Conservation (phyloP, 1,284 basidiomycete species). For the Leccinum ponderosum region DNA sequence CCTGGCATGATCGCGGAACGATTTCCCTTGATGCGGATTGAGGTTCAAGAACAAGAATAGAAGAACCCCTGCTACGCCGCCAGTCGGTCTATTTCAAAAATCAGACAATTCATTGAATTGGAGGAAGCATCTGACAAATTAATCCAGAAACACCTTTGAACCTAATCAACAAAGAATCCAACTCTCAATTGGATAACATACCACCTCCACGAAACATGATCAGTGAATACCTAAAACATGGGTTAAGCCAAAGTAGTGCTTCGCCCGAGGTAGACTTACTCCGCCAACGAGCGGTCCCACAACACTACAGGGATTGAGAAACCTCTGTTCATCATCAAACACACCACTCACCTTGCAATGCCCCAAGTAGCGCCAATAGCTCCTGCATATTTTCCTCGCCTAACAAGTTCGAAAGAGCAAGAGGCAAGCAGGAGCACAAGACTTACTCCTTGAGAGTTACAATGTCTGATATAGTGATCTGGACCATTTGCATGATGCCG, state of each 20-base stretch:
- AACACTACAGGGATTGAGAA: slow-evolving; percentile 30
- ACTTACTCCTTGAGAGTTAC: slow-evolving; percentile 35
- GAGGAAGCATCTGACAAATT: slow-evolving; percentile 31
- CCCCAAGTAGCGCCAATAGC: slow-evolving; percentile 48
- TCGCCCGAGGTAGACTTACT: slow-evolving; percentile 15
- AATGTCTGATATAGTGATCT: slow-evolving; percentile 43
- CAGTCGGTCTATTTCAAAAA: slow-evolving; percentile 36
- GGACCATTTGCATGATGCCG: slow-evolving; percentile 38
- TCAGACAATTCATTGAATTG: background rate
- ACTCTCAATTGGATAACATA: slow-evolving; percentile 11
- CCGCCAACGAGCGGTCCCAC: slow-evolving; percentile 45
- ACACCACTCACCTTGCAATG: slow-evolving; percentile 36
- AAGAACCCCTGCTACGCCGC: slow-evolving; percentile 41
- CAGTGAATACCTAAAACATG: slow-evolving; percentile 40
- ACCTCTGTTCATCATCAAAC: background rate
- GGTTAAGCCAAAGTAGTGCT: slow-evolving; percentile 2
- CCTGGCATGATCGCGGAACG: slow-evolving; percentile 33
- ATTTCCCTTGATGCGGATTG: slow-evolving; percentile 34
- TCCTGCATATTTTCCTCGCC: slow-evolving; percentile 42
- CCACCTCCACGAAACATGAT: slow-evolving; percentile 40
- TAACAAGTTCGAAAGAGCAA: slow-evolving; percentile 12
- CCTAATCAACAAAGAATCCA: background rate
- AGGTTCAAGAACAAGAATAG: slow-evolving; percentile 37
- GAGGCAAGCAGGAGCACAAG: background rate
- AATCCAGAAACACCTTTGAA: slow-evolving; percentile 37